These are phyloP conservation scores for Alternaria longipes DNA, from an alignment of 2,329 filamentous ascomycete genomes.

Conservation along the genomic window DNA sequence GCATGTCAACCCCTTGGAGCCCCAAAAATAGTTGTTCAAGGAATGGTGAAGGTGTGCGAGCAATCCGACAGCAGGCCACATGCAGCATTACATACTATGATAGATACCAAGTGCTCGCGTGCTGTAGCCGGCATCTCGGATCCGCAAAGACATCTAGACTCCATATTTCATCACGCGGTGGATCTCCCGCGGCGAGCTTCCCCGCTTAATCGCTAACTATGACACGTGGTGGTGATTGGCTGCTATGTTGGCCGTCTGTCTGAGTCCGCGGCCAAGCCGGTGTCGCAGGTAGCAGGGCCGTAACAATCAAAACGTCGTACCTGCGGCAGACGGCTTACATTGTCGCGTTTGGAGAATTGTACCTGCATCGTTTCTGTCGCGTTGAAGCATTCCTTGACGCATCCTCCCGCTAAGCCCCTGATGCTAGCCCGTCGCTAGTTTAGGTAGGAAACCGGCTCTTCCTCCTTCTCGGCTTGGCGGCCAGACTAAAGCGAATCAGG, in stretches of 20 bases:
- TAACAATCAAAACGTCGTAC: conserved; percentile 11
- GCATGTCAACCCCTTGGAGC: neutral
- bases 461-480: conserved; percentile 11
- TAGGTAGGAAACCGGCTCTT: conserved; percentile 16
- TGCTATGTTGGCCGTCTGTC: conserved; percentile 6
- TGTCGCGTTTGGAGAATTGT: conserved; percentile 3
- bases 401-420: conserved; percentile 30
- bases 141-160: conserved; percentile 8
- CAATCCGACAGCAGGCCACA: neutral
- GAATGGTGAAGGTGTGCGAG: neutral
- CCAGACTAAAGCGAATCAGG: conserved; percentile 28
- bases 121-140: conserved; percentile 7
- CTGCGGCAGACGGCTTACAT: conserved; percentile 3
- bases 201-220: conserved; percentile 10
- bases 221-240: conserved; percentile 26
- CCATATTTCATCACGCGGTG: conserved; percentile 8
- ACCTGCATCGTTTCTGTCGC: conserved; percentile 25
- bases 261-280: conserved; percentile 7
- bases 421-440: conserved; percentile 23
- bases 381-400: conserved; percentile 25
- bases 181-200: conserved; percentile 14
- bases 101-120: conserved; percentile 9
- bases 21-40: neutral
- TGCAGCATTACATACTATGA: neutral
- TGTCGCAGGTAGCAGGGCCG: conserved; percentile 22